Percentiles rank a stretch among this genome's conserved stretches.
These are phyloP conservation scores for Cyphellophora europaea DNA, from an alignment of 2,329 filamentous ascomycete genomes.

Conservation along the genomic window DNA sequence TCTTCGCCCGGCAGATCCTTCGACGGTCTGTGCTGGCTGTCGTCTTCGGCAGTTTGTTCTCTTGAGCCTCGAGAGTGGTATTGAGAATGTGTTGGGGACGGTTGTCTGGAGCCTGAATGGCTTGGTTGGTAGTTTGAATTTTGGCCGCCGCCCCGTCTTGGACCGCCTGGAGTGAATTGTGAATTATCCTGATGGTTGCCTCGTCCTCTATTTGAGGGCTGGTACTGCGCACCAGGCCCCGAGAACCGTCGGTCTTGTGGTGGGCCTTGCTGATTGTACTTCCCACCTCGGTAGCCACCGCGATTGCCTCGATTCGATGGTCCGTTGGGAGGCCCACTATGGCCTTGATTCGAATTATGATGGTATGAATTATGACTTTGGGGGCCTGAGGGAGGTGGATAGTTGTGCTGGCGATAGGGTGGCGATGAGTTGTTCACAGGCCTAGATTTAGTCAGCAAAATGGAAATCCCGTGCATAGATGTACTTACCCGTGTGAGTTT, in stretches of 20 bases:
- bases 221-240: constrained; percentile 1
- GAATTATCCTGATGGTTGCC: constrained; percentile 55
- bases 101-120: constrained; percentile 25
- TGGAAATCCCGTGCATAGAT: constrained; percentile 8
- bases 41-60: constrained; percentile 40
- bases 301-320: constrained; percentile 33
- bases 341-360: constrained; percentile 35
- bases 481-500: constrained; percentile 40
- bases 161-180: constrained; percentile 57
- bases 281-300: constrained; percentile 46
- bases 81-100: constrained; percentile 21
- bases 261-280: constrained; percentile 34
- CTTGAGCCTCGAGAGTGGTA: constrained; percentile 27
- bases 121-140: constrained; percentile 26
- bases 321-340: constrained; percentile 48
- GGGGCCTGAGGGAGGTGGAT: constrained; percentile 41
- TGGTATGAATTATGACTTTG: constrained; percentile 47
- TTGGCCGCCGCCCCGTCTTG: constrained; percentile 31
- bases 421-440: constrained; percentile 51
- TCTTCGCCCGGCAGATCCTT: neutral
- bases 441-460: constrained; percentile 24
- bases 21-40: constrained; percentile 34
- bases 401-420: constrained; percentile 49
- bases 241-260: constrained; percentile 5
- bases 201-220: constrained; percentile 38